These are phyloP conservation scores for Paecilomyces dactylethromorphus DNA, from an alignment of 2,329 filamentous ascomycete species.

Conservation along the genomic window DNA sequence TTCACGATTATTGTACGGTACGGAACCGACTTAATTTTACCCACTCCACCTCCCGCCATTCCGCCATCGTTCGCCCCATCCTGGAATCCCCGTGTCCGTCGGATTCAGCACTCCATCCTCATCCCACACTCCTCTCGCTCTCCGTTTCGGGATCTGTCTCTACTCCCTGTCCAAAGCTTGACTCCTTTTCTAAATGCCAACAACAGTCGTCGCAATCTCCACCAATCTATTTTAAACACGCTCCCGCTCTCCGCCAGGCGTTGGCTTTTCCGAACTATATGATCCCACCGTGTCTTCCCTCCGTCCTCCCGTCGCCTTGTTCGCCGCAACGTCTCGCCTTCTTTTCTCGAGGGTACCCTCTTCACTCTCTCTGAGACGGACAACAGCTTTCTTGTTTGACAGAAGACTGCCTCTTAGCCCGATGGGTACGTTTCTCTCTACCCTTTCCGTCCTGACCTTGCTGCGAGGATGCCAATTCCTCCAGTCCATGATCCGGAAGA, in stretches of 20 bases:
- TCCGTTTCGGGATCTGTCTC: neutral
- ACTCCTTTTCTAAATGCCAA: neutral
- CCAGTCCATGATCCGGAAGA: neutral
- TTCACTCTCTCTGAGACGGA: neutral
- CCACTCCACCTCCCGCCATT: neutral
- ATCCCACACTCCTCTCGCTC: neutral
- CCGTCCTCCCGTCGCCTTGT: neutral
- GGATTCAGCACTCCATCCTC: neutral
- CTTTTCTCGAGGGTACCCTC: neutral
- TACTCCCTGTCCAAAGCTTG: neutral
- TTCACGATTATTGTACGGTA: neutral
- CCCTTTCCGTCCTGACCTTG: neutral
- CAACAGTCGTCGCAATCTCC: neutral
- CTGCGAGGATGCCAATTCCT: neutral
- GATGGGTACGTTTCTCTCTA: constrained; percentile 3
- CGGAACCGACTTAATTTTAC: neutral
- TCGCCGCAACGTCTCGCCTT: constrained; percentile 2
- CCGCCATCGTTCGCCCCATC: neutral
- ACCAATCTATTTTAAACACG: neutral
- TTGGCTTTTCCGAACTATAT: neutral
- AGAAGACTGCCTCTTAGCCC: neutral
- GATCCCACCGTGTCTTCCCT: neutral
- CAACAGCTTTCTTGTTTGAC: neutral
- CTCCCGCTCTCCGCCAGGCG: neutral
- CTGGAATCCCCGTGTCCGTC: neutral